Base-by-base conservation (phyloP, 805 yeast species). In the Pichia nakasei region DNA sequence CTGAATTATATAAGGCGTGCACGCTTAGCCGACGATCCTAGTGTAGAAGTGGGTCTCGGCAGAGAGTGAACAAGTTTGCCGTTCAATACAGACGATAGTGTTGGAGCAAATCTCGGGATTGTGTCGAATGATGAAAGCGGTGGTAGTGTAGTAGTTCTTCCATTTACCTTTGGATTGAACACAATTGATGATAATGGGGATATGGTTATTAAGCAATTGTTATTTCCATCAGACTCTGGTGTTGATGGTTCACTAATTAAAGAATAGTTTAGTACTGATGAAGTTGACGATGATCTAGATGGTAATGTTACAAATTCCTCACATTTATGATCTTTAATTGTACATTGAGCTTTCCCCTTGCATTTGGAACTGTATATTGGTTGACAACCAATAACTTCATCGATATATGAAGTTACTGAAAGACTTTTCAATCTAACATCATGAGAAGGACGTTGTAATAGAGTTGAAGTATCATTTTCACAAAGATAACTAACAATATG, bases 401-500 rank as follows among this genome's bases (percentile, higher is more conserved):
- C 32, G 15, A 29, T 29, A 29, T 29, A 29, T 15, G 32, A 29
- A 13, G 13, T 13, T 13, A 29, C 15, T 29, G 32, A 29, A 9
- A 58, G 24, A 26, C 55, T 50, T 37, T 56, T 53, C 42, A 73
- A 62, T 3, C 56, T 43, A 4, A 65, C 62, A 50, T 77, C 80
- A n/a, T 56, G 53, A 11, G 73, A 60, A 0, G 82, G 82, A 22
- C 69, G 63, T 35, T 45, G 46, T 3, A n/a, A 32, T 6, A 43
- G 37, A 20, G 36, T 42, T 34, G 48, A 43, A 29, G 7, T 29
- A 37, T 50, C 49, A 9, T 42, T 35, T 9, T 67, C 63, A 5
- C 24, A 15, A 5, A 20, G n/a, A 58, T 82, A 82, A 24, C 82
- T 70, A 21, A 83, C 80, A 43, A 82, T 61, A 52, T 83, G 88